These are phyloP conservation scores for Podaxis sp. DNA, from an alignment of 768 basidiomycete species.

Conservation along the genomic window DNA sequence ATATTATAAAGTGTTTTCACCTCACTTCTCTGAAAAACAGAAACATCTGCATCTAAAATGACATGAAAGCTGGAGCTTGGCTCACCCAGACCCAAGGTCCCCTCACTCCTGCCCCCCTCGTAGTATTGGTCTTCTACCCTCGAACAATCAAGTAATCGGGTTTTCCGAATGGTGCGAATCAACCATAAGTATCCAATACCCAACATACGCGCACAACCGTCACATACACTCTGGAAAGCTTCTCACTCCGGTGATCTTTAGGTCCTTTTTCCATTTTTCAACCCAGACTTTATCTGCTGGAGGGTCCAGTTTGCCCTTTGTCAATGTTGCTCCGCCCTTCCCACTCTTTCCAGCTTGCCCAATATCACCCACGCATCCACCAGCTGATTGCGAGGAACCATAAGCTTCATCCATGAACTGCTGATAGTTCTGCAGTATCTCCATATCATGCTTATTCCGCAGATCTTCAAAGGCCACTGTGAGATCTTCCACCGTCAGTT, in stretches of 20 bases:
- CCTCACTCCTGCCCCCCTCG: no score
- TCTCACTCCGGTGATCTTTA: slow-evolving; percentile 91
- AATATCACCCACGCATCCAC: slow-evolving; percentile 47
- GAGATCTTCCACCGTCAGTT: slow-evolving; percentile 96
- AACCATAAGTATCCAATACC: slow-evolving; percentile 19
- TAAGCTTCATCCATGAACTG: slow-evolving; percentile 74
- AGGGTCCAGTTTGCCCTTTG: slow-evolving; percentile 69
- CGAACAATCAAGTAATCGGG: no score
- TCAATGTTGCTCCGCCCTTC: slow-evolving; percentile 29
- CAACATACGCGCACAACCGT: slow-evolving; percentile 85
- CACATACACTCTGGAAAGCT: slow-evolving; percentile 83
- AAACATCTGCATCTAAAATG: no score
- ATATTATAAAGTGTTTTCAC: no score
- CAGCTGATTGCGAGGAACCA: slow-evolving; percentile 42
- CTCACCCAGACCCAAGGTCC: no score
- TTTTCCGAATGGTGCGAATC: not conserved
- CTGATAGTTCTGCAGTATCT: slow-evolving; percentile 67
- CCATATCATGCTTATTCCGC: slow-evolving; percentile 87
- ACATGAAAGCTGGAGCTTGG: no score
- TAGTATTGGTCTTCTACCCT: no score
- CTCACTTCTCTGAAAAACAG: no score
- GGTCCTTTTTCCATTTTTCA: slow-evolving; percentile 75
- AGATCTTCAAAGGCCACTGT: slow-evolving; percentile 98
- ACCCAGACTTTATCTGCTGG: slow-evolving; percentile 76
- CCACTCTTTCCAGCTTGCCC: slow-evolving; percentile 44